These are phyloP conservation scores for Microbotryum violaceum DNA, from an alignment of 1,284 basidiomycete species.

Conservation along the genomic window DNA sequence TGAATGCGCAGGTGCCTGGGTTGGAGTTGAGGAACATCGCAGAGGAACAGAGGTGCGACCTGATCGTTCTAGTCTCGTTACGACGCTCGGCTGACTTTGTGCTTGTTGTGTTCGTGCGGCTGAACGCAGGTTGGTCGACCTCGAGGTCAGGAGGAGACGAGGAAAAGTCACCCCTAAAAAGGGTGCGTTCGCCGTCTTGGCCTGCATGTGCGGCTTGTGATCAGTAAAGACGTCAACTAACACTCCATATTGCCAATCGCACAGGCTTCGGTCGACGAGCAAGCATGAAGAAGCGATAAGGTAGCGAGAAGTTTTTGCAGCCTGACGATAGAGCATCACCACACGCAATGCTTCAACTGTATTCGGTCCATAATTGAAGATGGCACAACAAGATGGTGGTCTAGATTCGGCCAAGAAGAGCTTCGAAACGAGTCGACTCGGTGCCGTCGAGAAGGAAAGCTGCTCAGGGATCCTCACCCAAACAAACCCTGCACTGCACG, in stretches of 20 bases:
- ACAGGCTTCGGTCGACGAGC: constrained; percentile 30
- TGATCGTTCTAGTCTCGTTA: no score
- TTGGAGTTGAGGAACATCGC: constrained; percentile 19
- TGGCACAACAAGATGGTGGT: no score
- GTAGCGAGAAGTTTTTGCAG: neutral
- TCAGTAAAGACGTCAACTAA: neutral
- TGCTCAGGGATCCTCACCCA: neutral
- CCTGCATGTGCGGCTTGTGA: neutral
- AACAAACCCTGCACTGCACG: no score
- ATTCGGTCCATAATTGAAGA: neutral
- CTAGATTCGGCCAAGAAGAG: neutral
- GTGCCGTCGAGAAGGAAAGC: neutral
- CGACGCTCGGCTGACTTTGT: neutral
- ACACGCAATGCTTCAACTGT: neutral
- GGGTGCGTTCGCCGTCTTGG: constrained; percentile 9
- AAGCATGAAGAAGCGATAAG: constrained; percentile 30
- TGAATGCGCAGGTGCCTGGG: constrained; percentile 18
- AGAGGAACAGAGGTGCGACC: constrained; percentile 25
- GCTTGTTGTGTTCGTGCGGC: neutral
- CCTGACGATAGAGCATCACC: neutral
- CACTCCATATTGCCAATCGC: neutral
- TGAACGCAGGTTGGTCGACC: constrained; percentile 21
- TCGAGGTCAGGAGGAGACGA: constrained; percentile 25
- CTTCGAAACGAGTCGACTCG: no score
- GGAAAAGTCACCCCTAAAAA: constrained; percentile 33